Evolutionary conservation across 805 yeast genomes (phyloP).

Genomic region (Grigorovia humatica): DNA sequence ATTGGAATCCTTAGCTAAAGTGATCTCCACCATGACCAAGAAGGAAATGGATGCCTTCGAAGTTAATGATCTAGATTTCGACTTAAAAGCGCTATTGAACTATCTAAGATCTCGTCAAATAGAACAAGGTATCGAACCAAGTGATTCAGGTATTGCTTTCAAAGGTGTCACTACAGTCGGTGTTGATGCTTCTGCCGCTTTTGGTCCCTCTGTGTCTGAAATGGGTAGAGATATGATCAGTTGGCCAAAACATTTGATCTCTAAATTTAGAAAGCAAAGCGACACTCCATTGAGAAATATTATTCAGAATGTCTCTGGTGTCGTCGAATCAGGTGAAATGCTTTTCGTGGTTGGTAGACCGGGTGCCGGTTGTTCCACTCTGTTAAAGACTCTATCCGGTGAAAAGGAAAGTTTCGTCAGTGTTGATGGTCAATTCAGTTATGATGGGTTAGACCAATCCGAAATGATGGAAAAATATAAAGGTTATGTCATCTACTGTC

Average conservation of each 20-base stretch:
- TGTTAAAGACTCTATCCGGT: constrained; percentile 9
- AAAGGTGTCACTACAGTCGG: constrained; percentile 35
- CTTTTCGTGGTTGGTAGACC: constrained; percentile 19
- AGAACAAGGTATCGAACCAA: constrained; percentile 38
- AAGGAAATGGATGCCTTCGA: constrained; percentile 36
- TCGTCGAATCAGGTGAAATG: too few relatives aligned
- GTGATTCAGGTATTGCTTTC: constrained; percentile 43
- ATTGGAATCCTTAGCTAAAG: constrained; percentile 41
- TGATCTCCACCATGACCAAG: constrained; percentile 39
- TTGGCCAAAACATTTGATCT: too few relatives aligned
- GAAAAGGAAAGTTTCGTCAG: constrained; percentile 14
- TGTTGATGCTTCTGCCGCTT: too few relatives aligned
- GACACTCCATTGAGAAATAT: too few relatives aligned
- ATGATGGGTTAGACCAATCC: constrained; percentile 13
- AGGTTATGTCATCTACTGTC: constrained; percentile 29
- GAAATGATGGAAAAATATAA: constrained; percentile 13
- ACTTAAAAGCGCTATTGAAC: constrained; percentile 33
- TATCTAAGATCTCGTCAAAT: constrained; percentile 31
- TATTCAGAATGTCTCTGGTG: too few relatives aligned
- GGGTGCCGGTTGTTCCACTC: constrained; percentile 15
- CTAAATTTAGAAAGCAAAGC: too few relatives aligned
- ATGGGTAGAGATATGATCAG: too few relatives aligned
- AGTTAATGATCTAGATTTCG: constrained; percentile 37
- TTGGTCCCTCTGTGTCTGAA: too few relatives aligned
- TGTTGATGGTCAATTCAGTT: too few relatives aligned